Evolutionary conservation across 2,329 filamentous ascomycete species (phyloP).

Genomic region (Aspergillus uvarum): DNA sequence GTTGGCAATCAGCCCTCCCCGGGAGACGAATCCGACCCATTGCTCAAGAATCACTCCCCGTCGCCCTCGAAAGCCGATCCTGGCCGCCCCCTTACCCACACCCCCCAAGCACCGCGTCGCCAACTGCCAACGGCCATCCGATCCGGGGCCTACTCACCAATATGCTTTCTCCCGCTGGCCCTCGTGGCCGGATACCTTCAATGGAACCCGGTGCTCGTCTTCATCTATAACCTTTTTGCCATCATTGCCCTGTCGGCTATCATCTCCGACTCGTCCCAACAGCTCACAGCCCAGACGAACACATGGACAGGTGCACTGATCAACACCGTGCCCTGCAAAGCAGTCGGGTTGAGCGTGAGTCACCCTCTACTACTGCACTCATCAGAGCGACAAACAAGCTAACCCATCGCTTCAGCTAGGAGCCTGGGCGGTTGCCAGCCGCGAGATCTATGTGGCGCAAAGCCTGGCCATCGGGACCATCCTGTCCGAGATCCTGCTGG

Average conservation of each 20-base stretch:
- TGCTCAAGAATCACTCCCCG: not conserved
- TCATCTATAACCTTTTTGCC: slow-evolving; percentile 78
- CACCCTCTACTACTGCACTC: slow-evolving; percentile 25
- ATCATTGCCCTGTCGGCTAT: slow-evolving; percentile 57
- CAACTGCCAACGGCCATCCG: not conserved
- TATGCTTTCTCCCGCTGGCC: slow-evolving; percentile 68
- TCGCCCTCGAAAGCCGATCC: not conserved
- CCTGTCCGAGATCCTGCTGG: slow-evolving; percentile 81
- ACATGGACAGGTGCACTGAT: slow-evolving; percentile 56
- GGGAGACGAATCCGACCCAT: not conserved
- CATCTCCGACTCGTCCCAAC: slow-evolving; percentile 58
- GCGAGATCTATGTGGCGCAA: slow-evolving; percentile 84
- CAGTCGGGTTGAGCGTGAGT: slow-evolving; percentile 63
- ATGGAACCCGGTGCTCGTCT: slow-evolving; percentile 61
- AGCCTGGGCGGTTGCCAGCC: slow-evolving; percentile 75
- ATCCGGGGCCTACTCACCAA: slow-evolving; percentile 48
- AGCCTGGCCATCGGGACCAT: slow-evolving; percentile 89
- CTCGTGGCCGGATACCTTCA: slow-evolving; percentile 66
- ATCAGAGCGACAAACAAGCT: not conserved
- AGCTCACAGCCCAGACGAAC: slow-evolving; percentile 55
- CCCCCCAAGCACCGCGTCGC: not conserved
- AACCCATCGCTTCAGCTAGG: slow-evolving; percentile 53
- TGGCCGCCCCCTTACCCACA: not conserved
- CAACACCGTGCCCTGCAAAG: slow-evolving; percentile 61
- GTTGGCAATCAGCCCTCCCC: not conserved